Evolutionary conservation across 306 rosid species (phyloP), one percentile per base, ranked within the genome.

Genomic region (Dalbergia cultrata): DNA sequence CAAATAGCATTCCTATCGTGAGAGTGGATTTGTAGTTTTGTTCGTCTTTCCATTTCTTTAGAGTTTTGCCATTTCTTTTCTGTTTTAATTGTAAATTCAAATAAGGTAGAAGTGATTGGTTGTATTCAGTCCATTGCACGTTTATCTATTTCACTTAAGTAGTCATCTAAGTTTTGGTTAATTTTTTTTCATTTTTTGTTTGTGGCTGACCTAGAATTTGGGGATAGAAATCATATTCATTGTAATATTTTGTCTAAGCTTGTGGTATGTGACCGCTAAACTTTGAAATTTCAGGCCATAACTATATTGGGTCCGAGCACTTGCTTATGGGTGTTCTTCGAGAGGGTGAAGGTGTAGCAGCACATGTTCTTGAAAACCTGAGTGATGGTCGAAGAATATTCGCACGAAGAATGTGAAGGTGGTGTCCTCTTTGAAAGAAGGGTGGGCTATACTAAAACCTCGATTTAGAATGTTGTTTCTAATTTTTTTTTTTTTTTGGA

Each of bases 261-360:
- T 62, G 44, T 65, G 73, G 12, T 73, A 66, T 11, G 7, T 49
- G 70, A 62, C 11, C 67, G 45, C 58, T 58, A 43, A 70, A 19
- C 78, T 73, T 43, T 83, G 45, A 66, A 60, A 54, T 75, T 80
- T 66, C 85, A 95, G 99, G 99, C 54, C 99, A 95, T 79, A 95
- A 95, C 66, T 95, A 95, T 80, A 93, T 95, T 77, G 99, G 98
- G 73, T 95, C 99, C 1, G 98, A 95, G 88, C 99, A 95, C 88
- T 89, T 95, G 91, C 99, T 95, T 67, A 85, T 95, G 77, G 99
- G 98, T 80, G 87, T 95, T 82, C 99, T 95, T 78, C 89, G 98
- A 62, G 99, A 95, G 85, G 98, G 99, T 53, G 98, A 95, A 85
- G 98, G 99, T 62, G 99, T 93, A 43, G 99, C 99, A 39, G 99